Base-by-base conservation (phyloP, 2,329 filamentous ascomycete genomes). In the Fusarium lyarnte region DNA sequence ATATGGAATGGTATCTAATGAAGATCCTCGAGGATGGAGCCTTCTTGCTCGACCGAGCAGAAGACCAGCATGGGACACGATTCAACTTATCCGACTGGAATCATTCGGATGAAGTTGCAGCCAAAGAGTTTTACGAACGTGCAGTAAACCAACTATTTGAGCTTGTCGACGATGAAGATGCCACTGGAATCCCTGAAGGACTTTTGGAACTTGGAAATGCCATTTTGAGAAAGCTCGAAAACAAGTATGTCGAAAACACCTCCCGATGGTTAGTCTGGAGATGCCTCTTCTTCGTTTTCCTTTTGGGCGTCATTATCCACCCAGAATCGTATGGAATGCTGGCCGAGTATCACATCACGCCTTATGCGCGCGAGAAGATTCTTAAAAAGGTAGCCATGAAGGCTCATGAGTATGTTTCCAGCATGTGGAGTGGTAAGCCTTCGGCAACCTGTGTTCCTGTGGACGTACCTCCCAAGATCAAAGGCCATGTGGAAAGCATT, bases 1-100 rank as follows among this genome's bases (percentile, higher is more conserved):
- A 94, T 72, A 91, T 99, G 86, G 95, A 98, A 83, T 93, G 94
- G 83, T 98, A 95, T 81, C 88, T 99, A 17, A 96, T 97, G 93
- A 93, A 96, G 79, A 94, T 97, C 67, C 88, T 99, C 36, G 94
- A 97, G 82, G 93, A 97, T 76, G 96, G 96, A 74, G 92, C 94
- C 42, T 98, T 98, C 79, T 86, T 98, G 63, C 86, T 98, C 75
- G 94, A 97, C 78, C 91, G 93, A 78, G 91, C 93, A 77, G 93
- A 95, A 81, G 92, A 94, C 78, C 92, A 94, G 76, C 88, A 92
- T 70, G 89, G 91, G 39, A 90, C 91, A 67, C 87, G 92, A 72
- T 88, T 92, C 82, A 91, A 94, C 81, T 85, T 93, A 43, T 91
- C 92, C 61, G 87, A 91, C 70, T 93, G 93, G 84, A 91, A 91